Percentiles rank a stretch among this genome's conserved stretches.
Conservation (phyloP, 305 asterid species). For the Fraxinus paxiana region DNA sequence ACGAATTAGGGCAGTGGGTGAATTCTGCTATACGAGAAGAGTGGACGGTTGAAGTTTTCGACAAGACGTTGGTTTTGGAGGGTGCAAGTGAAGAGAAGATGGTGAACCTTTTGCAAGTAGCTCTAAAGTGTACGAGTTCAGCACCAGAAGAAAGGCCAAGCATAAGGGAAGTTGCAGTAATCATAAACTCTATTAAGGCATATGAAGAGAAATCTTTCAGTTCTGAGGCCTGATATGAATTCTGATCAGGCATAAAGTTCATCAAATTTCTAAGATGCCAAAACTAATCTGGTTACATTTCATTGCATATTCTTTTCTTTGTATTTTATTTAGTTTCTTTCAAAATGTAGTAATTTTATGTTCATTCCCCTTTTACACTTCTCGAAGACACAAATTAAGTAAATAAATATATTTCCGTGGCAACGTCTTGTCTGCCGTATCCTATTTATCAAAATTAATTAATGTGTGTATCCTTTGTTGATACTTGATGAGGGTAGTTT, state of each 20-base stretch:
- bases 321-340: neutral
- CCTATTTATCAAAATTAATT: neutral
- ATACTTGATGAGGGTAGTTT: neutral
- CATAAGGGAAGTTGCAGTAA: conserved; percentile 47
- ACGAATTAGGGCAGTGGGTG: conserved; percentile 67
- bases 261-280: neutral
- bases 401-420: neutral
- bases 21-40: conserved; percentile 60
- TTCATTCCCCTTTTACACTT: neutral
- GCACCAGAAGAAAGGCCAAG: conserved; percentile 43
- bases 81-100: conserved; percentile 62
- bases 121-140: conserved; percentile 48
- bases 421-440: neutral
- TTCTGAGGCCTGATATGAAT: conserved; percentile 24
- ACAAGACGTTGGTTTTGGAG: conserved; percentile 39
- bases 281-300: neutral
- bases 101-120: conserved; percentile 63
- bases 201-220: conserved; percentile 44
- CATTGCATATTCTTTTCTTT: neutral
- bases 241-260: neutral
- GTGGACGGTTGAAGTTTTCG: conserved; percentile 77
- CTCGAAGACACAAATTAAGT: neutral
- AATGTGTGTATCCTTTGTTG: neutral
- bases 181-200: conserved; percentile 45
- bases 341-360: neutral